phyloP scores from a whole-genome alignment of 805 yeast genomes.

The Ogataea trehaloabstinens region DNA sequence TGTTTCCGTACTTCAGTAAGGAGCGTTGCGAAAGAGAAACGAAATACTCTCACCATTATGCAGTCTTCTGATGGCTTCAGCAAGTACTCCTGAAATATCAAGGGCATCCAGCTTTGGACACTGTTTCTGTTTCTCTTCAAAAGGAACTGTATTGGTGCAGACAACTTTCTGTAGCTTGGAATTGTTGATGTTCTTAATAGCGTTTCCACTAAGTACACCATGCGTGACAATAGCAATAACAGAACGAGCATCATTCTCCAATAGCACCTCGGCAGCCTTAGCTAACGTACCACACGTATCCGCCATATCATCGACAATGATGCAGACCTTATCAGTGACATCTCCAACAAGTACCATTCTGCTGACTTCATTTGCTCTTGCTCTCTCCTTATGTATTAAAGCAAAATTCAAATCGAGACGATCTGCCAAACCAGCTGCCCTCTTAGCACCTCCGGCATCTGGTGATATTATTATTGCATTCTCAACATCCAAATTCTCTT shows the following conservation, averaged over 20 bases:
- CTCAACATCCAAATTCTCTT: constrained; percentile 54
- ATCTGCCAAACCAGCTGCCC: constrained; percentile 85
- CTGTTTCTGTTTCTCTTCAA: constrained; percentile 55
- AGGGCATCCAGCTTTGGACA: constrained; percentile 67
- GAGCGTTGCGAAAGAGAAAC: constrained; percentile 70
- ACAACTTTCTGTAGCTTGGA: constrained; percentile 67
- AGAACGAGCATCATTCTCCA: constrained; percentile 65
- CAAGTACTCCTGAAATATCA: constrained; percentile 71
- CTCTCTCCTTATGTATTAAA: constrained; percentile 81
- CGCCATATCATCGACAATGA: constrained; percentile 86
- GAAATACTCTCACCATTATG: constrained; percentile 87
- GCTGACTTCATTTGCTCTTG: constrained; percentile 78
- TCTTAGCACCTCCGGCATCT: constrained; percentile 88
- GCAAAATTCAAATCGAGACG: constrained; percentile 78
- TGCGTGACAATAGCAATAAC: constrained; percentile 84
- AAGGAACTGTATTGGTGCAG: constrained; percentile 80
- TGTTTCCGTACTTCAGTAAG: constrained; percentile 27
- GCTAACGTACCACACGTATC: constrained; percentile 86
- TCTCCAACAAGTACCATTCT: constrained; percentile 87
- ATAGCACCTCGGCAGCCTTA: constrained; percentile 74
- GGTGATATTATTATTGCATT: constrained; percentile 80
- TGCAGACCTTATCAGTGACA: constrained; percentile 70
- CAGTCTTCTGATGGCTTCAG: constrained; percentile 80
- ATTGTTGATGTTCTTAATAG: constrained; percentile 66
- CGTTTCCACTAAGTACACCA: constrained; percentile 75